Conservation (phyloP, 805 yeast genomes). For the Schwanniomyces vanrijiae region DNA sequence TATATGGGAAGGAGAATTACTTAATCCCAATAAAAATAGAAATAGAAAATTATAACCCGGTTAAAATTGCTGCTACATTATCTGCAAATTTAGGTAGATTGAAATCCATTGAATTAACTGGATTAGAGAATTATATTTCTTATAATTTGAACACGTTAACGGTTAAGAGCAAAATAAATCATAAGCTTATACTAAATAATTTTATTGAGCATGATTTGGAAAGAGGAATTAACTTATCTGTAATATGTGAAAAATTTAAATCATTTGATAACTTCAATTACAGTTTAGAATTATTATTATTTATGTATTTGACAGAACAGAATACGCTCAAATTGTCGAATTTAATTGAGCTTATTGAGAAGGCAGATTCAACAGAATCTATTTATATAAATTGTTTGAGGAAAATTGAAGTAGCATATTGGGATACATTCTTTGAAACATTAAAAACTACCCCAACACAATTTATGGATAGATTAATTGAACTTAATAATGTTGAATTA, state of each 20-base stretch:
- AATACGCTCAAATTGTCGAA: conserved; percentile 11
- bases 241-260: conserved; percentile 35
- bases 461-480: conserved; percentile 42
- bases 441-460: conserved; percentile 44
- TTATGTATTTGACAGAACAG: conserved; percentile 35
- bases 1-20: conserved; percentile 15
- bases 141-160: conserved; percentile 27
- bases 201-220: conserved; percentile 48
- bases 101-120: conserved; percentile 40
- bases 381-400: conserved; percentile 57
- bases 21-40: conserved; percentile 28
- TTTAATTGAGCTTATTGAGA: conserved; percentile 22
- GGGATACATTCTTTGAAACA: conserved; percentile 49
- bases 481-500: conserved; percentile 42
- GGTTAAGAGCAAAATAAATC: conserved; percentile 33
- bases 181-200: conserved; percentile 45
- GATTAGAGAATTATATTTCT: conserved; percentile 37
- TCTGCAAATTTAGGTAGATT: conserved; percentile 4
- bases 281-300: conserved; percentile 50
- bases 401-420: conserved; percentile 56
- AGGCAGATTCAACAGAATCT: conserved; percentile 17
- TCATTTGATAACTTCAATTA: conserved; percentile 45
- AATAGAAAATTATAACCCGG: conserved; percentile 25
- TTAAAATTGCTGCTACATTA: conserved; percentile 14
- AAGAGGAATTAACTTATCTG: conserved; percentile 21